Percentiles rank a stretch among this genome's conserved stretches.
phyloP scores from a whole-genome alignment of 305 asterid genomes.

The Rubia tinctorum region DNA sequence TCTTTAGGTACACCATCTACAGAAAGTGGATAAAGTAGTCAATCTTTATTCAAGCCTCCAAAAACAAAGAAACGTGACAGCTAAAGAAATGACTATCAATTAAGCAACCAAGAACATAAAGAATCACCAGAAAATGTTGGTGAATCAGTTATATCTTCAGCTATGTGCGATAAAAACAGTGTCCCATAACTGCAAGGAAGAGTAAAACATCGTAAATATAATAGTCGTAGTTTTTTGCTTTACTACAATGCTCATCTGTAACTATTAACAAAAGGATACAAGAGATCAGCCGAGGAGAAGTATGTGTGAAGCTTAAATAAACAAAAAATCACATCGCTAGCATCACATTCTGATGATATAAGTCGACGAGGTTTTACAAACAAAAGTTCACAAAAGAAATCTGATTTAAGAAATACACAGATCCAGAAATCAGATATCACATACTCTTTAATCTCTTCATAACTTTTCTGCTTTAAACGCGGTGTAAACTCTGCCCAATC shows the following conservation, averaged over 20 bases:
- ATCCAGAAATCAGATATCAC: slow-evolving; percentile 21
- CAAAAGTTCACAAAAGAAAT: background rate
- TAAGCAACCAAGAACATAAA: slow-evolving; percentile 7
- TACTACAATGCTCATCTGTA: background rate
- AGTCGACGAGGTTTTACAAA: background rate
- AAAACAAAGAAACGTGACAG: slow-evolving; percentile 12
- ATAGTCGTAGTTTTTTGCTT: background rate
- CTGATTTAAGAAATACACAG: background rate
- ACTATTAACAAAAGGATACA: background rate
- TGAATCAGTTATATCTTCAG: slow-evolving; percentile 69
- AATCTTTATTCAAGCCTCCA: slow-evolving; percentile 18
- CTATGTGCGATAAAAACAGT: slow-evolving; percentile 74
- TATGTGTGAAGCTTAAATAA: background rate
- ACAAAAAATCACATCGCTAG: background rate
- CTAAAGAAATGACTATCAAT: slow-evolving; percentile 12
- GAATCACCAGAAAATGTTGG: slow-evolving; percentile 81
- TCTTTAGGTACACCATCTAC: slow-evolving; percentile 99
- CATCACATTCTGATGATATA: background rate
- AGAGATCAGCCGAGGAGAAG: background rate
- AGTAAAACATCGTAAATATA: background rate
- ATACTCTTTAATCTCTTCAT: slow-evolving; percentile 76
- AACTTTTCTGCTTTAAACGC: slow-evolving; percentile 89
- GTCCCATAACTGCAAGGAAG: slow-evolving; percentile 57
- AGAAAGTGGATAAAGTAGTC: slow-evolving; percentile 26
- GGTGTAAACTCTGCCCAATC: slow-evolving; percentile 91